Percentiles rank a stretch among this genome's conserved stretches.
These are phyloP conservation scores for Trametes meyenii DNA, from an alignment of 768 basidiomycete genomes.

Conservation along the genomic window DNA sequence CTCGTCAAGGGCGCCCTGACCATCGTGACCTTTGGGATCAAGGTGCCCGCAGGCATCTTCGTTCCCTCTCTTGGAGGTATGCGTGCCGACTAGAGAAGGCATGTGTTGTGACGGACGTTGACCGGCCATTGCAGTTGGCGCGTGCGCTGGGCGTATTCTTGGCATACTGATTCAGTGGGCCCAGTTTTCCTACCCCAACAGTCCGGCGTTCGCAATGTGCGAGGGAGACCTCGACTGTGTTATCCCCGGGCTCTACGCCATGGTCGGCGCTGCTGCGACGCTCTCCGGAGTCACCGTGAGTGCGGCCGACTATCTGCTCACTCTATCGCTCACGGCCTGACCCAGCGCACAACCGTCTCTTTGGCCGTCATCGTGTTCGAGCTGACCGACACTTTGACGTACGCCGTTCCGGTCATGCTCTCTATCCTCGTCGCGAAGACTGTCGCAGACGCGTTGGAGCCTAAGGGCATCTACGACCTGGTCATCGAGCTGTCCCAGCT, in stretches of 20 bases:
- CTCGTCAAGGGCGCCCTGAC: constrained; percentile 81
- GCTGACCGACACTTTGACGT: constrained; percentile 89
- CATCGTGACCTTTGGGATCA: constrained; percentile 91
- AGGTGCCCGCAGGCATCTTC: constrained; percentile 92
- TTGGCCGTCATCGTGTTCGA: constrained; percentile 97
- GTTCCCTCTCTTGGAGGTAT: constrained; percentile 81
- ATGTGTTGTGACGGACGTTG: not conserved
- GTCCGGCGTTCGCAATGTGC: constrained; percentile 67
- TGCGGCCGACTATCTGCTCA: constrained; percentile 2
- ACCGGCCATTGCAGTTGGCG: constrained; percentile 60
- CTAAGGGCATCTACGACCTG: constrained; percentile 96
- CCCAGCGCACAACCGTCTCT: constrained; percentile 84
- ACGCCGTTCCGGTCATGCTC: constrained; percentile 89
- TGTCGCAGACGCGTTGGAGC: constrained; percentile 84
- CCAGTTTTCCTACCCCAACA: constrained; percentile 63
- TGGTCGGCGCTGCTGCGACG: constrained; percentile 94
- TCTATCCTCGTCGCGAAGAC: constrained; percentile 89
- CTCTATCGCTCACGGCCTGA: constrained; percentile 7
- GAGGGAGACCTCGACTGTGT: constrained; percentile 70
- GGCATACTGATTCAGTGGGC: constrained; percentile 82
- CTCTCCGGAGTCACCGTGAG: constrained; percentile 94
- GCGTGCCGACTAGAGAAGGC: not conserved
- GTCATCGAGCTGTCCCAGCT: constrained; percentile 88
- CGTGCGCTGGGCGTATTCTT: constrained; percentile 86
- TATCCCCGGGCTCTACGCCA: constrained; percentile 89